These are phyloP conservation scores for Lentinula sp. DNA, from an alignment of 768 basidiomycete genomes.

Conservation along the genomic window DNA sequence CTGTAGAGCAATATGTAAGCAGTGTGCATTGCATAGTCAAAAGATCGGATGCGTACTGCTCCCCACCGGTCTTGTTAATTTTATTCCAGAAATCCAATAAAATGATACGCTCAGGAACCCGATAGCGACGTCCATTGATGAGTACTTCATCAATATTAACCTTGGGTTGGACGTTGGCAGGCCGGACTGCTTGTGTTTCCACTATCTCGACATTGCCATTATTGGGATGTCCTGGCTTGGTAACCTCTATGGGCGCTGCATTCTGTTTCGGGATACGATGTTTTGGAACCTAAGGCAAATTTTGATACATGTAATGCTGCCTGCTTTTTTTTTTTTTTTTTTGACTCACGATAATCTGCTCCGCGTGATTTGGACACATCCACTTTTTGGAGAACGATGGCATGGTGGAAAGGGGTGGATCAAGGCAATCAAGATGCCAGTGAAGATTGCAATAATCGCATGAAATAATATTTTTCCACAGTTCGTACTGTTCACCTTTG, in stretches of 20 bases:
- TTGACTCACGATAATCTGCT: slow-evolving; percentile 67
- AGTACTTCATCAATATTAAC: slow-evolving; percentile 74
- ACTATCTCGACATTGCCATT: slow-evolving; percentile 91
- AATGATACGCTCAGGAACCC: slow-evolving; percentile 89
- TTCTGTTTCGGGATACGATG: slow-evolving; percentile 74
- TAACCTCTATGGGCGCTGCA: slow-evolving; percentile 64
- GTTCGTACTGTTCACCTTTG: slow-evolving; percentile 38
- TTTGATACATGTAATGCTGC: neutral
- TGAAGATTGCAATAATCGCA: slow-evolving; percentile 94
- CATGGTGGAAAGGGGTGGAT: slow-evolving; percentile 82
- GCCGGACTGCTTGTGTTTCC: slow-evolving; percentile 41
- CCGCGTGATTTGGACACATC: slow-evolving; percentile 99
- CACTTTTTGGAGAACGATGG: slow-evolving; percentile 88
- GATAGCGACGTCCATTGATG: slow-evolving; percentile 84
- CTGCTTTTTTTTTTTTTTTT: neutral
- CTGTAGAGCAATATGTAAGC: slow-evolving; percentile 10
- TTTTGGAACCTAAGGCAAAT: slow-evolving; percentile 58
- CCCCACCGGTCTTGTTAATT: slow-evolving; percentile 41
- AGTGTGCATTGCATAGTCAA: neutral
- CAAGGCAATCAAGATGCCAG: slow-evolving; percentile 96
- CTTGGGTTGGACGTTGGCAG: slow-evolving; percentile 28
- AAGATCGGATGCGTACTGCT: slow-evolving; percentile 17
- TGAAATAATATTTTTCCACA: slow-evolving; percentile 75
- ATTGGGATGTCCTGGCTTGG: slow-evolving; percentile 68
- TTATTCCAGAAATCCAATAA: slow-evolving; percentile 96